Conservation (phyloP, 176 grass and related monocot genomes). For the Leersia perrieri region DNA sequence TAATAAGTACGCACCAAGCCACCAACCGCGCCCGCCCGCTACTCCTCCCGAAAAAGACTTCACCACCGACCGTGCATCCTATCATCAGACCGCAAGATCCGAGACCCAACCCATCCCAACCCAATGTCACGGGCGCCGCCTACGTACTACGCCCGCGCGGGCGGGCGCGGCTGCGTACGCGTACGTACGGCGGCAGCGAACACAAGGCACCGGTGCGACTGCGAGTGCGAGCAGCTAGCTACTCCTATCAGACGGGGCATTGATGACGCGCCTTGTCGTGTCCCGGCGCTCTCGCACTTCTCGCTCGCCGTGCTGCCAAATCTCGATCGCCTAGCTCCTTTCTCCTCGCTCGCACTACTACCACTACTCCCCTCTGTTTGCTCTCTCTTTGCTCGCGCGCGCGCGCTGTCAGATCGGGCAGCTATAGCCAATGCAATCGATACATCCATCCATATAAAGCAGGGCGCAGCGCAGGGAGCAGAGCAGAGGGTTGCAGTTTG, state of each 20-base stretch:
- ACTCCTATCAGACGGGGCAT: not conserved
- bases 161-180: not conserved
- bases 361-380: not conserved
- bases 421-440: not conserved
- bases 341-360: not conserved
- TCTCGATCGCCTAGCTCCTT: not conserved
- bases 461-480: slow-evolving; percentile 1
- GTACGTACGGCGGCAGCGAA: not conserved
- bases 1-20: not conserved
- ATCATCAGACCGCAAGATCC: not conserved
- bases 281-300: not conserved
- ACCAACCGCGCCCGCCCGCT: slow-evolving; percentile 5
- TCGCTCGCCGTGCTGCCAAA: not conserved
- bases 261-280: not conserved
- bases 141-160: no score
- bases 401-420: not conserved
- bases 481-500: not conserved
- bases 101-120: not conserved
- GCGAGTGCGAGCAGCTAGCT: not conserved
- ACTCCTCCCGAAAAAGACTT: no score
- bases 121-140: not conserved
- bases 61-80: not conserved
- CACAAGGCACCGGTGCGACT: not conserved
- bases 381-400: not conserved
- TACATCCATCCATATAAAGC: slow-evolving; percentile 8